Evolutionary conservation across 2,329 filamentous ascomycete species (phyloP), one percentile per base, ranked within the genome.

Genomic region (Aspergillus bombycis): DNA sequence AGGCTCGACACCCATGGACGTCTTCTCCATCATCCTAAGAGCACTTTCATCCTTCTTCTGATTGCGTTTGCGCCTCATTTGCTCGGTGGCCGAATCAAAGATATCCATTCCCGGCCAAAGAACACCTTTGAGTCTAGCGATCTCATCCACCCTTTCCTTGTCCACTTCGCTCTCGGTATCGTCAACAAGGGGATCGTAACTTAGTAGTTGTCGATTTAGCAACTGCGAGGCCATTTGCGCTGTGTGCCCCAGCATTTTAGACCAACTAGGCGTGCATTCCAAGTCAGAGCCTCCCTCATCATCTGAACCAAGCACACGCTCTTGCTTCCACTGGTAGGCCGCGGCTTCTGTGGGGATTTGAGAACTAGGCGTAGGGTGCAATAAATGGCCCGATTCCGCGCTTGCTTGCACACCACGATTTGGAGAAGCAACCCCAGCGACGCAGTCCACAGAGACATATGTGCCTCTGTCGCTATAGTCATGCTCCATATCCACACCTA

Each of bases 41-140:
- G 80, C 75, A 36, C 74, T 79, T 14, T 74, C 75, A 53, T 84
- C 81, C 65, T 84, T 84, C 68, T 82, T 84, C 69, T 84, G 82
- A 62, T 84, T 84, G 46, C 82, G 79, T 63, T 78, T 81, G 50
- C 79, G 78, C 65, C 78, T 80, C 79, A 82, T 83, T 58, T 82
- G 77, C 61, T 78, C 74, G 0, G 81, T 82, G 16, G 82, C 82
- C 34, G 82, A 81, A 69, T 84, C 82, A 66, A 84, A 84, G 34
- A 84, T 74, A 64, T 81, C 79, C 82, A 84, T 84, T 23, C 82
- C 82, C 30, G 82, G 82, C 80, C 80, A 84, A 41, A 79, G 68
- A 21, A 82, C 73, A 1, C 82, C 82, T 67, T 84, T 84, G 41
- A 84, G 70, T 65, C 78, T 77, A 57, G 74, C 70, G 38, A 78